These are phyloP conservation scores for Ceraceosorus bombacis DNA, from an alignment of 1,284 basidiomycete genomes.

Conservation along the genomic window DNA sequence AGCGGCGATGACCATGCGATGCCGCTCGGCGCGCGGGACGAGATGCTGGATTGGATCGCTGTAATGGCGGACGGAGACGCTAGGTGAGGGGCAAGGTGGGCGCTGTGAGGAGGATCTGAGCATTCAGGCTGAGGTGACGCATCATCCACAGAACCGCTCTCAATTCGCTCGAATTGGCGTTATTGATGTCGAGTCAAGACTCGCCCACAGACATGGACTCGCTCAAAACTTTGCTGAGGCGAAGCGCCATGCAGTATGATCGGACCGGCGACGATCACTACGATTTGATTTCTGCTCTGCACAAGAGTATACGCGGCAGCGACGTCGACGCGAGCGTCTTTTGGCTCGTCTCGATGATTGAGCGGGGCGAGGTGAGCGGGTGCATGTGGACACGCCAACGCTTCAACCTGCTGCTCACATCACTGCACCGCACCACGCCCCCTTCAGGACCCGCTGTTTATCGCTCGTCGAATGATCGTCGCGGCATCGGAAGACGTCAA, in stretches of 20 bases:
- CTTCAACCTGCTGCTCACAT: too few relatives aligned
- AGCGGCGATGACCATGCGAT: too few relatives aligned
- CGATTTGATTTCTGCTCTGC: conserved; percentile 77
- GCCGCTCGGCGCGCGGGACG: conserved; percentile 24
- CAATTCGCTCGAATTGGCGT: conserved; percentile 46
- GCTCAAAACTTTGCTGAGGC: neutral
- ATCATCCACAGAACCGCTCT: conserved; percentile 19
- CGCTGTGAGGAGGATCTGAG: conserved; percentile 3
- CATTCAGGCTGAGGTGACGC: too few relatives aligned
- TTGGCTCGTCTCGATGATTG: conserved; percentile 56
- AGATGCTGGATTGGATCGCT: conserved; percentile 35
- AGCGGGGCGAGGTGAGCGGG: too few relatives aligned
- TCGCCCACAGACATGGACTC: conserved; percentile 4
- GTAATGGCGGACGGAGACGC: conserved; percentile 43
- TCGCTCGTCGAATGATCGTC: conserved; percentile 71
- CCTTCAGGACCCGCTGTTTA: conserved; percentile 70
- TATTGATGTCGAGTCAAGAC: conserved; percentile 25
- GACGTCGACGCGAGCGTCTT: conserved; percentile 76
- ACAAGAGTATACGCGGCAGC: conserved; percentile 75
- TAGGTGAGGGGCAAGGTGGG: neutral
- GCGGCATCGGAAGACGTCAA: conserved; percentile 80
- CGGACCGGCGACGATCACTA: conserved; percentile 54
- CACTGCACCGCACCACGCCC: too few relatives aligned
- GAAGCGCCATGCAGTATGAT: conserved; percentile 36
- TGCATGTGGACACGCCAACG: too few relatives aligned